phyloP scores from a whole-genome alignment of 1,284 basidiomycete species.

The Moesziomyces sp. region DNA sequence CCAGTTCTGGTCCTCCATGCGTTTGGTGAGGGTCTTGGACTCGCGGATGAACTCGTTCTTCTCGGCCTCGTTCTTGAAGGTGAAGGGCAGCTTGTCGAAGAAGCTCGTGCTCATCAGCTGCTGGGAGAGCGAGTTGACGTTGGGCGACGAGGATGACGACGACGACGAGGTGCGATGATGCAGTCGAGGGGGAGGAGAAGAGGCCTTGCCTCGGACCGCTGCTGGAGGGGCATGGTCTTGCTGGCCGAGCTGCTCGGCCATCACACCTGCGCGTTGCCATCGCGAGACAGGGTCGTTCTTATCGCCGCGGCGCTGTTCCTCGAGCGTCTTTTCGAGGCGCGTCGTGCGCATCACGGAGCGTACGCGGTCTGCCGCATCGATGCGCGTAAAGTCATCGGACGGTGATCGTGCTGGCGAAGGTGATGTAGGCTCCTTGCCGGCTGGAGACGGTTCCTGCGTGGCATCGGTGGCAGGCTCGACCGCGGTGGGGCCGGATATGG shows the following conservation, averaged over 20 bases:
- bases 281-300: constrained; percentile 39
- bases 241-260: constrained; percentile 37
- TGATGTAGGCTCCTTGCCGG: neutral
- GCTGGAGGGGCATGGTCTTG: constrained; percentile 27
- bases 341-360: constrained; percentile 22
- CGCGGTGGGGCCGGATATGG: no score
- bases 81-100: constrained; percentile 44
- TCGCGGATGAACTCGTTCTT: constrained; percentile 33
- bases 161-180: constrained; percentile 4
- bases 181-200: neutral
- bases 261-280: constrained; percentile 30
- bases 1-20: constrained; percentile 49
- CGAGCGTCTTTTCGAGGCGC: constrained; percentile 24
- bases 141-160: neutral
- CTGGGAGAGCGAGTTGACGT: constrained; percentile 29
- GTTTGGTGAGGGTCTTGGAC: constrained; percentile 38
- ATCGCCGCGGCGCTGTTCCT: constrained; percentile 36
- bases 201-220: constrained; percentile 31
- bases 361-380: constrained; percentile 40
- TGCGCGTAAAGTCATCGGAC: constrained; percentile 21
- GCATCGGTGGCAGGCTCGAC: no score
- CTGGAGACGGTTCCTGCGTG: neutral
- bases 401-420: neutral
- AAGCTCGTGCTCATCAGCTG: constrained; percentile 32
- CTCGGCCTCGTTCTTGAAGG: constrained; percentile 33